phyloP scores from a whole-genome alignment of 2,329 filamentous ascomycete species.

The Fusarium zealandicum region DNA sequence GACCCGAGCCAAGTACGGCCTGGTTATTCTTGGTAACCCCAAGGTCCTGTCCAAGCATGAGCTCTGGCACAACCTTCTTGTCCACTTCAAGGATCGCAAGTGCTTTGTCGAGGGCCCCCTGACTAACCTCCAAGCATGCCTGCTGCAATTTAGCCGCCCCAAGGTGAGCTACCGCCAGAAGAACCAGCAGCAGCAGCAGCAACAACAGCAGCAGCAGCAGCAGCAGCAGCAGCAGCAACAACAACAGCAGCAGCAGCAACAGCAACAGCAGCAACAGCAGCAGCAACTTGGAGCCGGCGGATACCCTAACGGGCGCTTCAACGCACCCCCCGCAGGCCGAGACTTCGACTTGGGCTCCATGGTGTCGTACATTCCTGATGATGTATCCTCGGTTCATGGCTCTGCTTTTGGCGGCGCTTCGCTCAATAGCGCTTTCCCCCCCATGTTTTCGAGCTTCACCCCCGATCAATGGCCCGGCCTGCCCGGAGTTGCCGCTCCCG shows the following conservation, averaged over 20 bases:
- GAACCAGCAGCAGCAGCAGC: constrained; percentile 73
- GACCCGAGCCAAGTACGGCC: constrained; percentile 94
- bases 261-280: constrained; percentile 72
- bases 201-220: constrained; percentile 58
- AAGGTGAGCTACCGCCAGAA: constrained; percentile 94
- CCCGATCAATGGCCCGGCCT: constrained; percentile 88
- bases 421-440: constrained; percentile 78
- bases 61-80: constrained; percentile 92
- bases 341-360: constrained; percentile 84
- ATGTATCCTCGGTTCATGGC: constrained; percentile 94
- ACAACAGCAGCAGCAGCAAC: constrained; percentile 80
- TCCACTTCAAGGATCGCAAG: constrained; percentile 96
- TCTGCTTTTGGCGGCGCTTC: constrained; percentile 86
- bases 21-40: constrained; percentile 96
- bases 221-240: constrained; percentile 49
- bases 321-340: constrained; percentile 52
- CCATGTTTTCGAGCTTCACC: constrained; percentile 94
- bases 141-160: constrained; percentile 93
- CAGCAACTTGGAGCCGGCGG: constrained; percentile 56
- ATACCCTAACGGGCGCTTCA: constrained; percentile 52
- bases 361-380: constrained; percentile 94
- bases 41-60: constrained; percentile 98
- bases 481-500: constrained; percentile 64
- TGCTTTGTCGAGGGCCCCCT: constrained; percentile 95
- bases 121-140: constrained; percentile 92